Evolutionary conservation across 208 protist species (phyloP), one percentile per base, ranked within the genome.

Genomic region (Crithidia sp.): DNA sequence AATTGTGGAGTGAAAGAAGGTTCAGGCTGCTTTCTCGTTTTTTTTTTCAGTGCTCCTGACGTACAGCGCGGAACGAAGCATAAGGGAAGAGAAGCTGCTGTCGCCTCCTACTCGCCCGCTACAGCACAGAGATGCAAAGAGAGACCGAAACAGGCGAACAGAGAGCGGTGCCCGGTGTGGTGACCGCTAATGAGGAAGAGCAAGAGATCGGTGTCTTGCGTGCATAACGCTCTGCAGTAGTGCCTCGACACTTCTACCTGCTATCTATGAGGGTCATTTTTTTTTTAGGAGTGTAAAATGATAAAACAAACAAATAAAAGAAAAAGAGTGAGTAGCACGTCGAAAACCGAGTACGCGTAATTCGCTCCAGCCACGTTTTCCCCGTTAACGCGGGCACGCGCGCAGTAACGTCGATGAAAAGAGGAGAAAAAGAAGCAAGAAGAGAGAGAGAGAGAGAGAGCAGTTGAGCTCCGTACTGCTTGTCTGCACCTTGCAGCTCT

Each of bases 291-390:
- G 14, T 16, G 56, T 28, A 54, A 67, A 67, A 72, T 40, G 67
- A 71, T 17, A 74, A 71, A 77, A 77, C 67, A 56, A 57, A 45
- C 0, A 68, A 8, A 67, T 45, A 16, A 67, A 57, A 74, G 44
- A 80, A 7, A 70, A 56, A 73, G 28, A 28, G 28, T 28, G 28
- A 28, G 28, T 28, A 28, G 62, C 37, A 40, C 45, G 45, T 13
- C 9, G 45, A 49, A 49, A 7, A 49, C 45, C 7, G 12, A 49
- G 45, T 49, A 0, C 45, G 39, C 54, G 54, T 58, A 19, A 40
- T 58, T 2, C 17, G 54, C 54, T 58, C 28, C 54, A 58, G 54
- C 13, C 28, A 19, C 13, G 7, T 58, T 7, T 40, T 58, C 54
- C 54, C 28, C 17, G 4, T 58, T 13, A 7, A 55, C n/a, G 8